These are phyloP conservation scores for Colletotrichum eleusines DNA, from an alignment of 2,329 filamentous ascomycete species.

Conservation along the genomic window DNA sequence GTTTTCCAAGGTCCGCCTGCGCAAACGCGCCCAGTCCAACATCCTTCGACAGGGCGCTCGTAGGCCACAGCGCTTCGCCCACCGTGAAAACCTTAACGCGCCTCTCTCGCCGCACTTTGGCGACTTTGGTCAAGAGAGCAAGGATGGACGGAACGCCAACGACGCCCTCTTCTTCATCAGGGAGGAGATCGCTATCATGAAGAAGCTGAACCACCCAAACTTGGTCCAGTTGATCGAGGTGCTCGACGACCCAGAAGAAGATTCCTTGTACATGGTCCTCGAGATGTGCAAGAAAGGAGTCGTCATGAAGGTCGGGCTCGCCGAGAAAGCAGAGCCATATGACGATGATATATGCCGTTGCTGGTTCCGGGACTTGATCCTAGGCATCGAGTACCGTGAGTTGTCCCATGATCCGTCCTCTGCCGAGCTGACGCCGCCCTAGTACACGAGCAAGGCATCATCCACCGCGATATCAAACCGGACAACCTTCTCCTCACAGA, in stretches of 20 bases:
- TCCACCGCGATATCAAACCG: slow-evolving; percentile 97
- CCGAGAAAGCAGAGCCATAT: slow-evolving; percentile 85
- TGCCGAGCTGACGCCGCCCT: slow-evolving; percentile 30
- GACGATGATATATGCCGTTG: slow-evolving; percentile 83
- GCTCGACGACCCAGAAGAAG: slow-evolving; percentile 92
- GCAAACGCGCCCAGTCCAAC: slow-evolving; percentile 91
- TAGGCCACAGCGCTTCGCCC: slow-evolving; percentile 57
- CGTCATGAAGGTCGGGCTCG: slow-evolving; percentile 94
- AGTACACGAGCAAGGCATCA: slow-evolving; percentile 94
- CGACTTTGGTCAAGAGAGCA: slow-evolving; percentile 35
- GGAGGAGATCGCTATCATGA: slow-evolving; percentile 99
- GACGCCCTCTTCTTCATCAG: slow-evolving; percentile 85
- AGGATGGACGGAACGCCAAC: slow-evolving; percentile 5
- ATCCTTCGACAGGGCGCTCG: slow-evolving; percentile 71
- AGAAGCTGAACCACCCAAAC: slow-evolving; percentile 95
- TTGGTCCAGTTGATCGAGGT: slow-evolving; percentile 95
- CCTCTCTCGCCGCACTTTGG: slow-evolving; percentile 46
- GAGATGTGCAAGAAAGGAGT: slow-evolving; percentile 99
- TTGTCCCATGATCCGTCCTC: slow-evolving; percentile 43
- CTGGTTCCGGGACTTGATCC: slow-evolving; percentile 94
- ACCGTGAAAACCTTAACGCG: slow-evolving; percentile 47
- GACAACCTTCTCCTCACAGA: slow-evolving; percentile 93
- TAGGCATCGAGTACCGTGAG: slow-evolving; percentile 93
- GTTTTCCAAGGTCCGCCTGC: slow-evolving; percentile 91
- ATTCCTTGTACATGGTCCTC: slow-evolving; percentile 97